Percentiles rank a stretch among this genome's conserved stretches.
Evolutionary conservation across 306 rosid genomes (phyloP).

Genomic region (Coriaria nepalensis): DNA sequence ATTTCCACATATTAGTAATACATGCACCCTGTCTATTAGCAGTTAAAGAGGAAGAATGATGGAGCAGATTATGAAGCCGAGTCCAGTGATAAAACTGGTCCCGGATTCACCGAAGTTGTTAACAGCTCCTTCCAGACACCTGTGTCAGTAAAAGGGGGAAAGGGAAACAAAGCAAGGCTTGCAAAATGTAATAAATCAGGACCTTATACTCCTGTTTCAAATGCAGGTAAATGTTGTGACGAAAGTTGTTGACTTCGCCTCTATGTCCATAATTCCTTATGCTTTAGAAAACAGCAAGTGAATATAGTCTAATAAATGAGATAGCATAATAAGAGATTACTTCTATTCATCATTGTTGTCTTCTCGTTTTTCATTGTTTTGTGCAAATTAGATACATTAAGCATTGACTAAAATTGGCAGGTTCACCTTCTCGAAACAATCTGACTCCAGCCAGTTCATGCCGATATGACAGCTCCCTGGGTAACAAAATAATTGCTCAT

Average conservation of each 20-base stretch:
- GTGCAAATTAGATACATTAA: slow-evolving; percentile 2
- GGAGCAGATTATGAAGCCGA: slow-evolving; percentile 48
- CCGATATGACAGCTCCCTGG: slow-evolving; percentile 93
- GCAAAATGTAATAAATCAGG: slow-evolving; percentile 62
- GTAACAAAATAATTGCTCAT: slow-evolving; percentile 28
- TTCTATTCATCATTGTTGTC: not conserved
- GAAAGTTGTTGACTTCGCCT: not conserved
- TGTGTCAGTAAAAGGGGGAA: slow-evolving; percentile 47
- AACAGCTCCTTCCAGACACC: slow-evolving; percentile 57
- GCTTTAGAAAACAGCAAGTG: not conserved
- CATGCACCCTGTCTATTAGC: slow-evolving; percentile 27
- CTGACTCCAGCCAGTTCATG: slow-evolving; percentile 94
- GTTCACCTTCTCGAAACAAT: slow-evolving; percentile 75
- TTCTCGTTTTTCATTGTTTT: not conserved
- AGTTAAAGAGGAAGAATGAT: slow-evolving; percentile 66
- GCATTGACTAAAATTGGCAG: slow-evolving; percentile 33
- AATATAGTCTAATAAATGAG: not conserved
- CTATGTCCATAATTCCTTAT: too few species aligned
- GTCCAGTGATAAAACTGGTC: slow-evolving; percentile 40
- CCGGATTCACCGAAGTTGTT: slow-evolving; percentile 37
- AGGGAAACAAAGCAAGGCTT: slow-evolving; percentile 63
- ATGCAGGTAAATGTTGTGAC: slow-evolving; percentile 39
- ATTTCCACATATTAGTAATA: slow-evolving; percentile 11
- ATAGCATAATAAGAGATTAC: not conserved
- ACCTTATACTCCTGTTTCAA: slow-evolving; percentile 61